Percentiles rank a stretch among this genome's conserved stretches.
Evolutionary conservation across 345 rosid genomes (phyloP).

Genomic region (Gynandropsis gynandra): DNA sequence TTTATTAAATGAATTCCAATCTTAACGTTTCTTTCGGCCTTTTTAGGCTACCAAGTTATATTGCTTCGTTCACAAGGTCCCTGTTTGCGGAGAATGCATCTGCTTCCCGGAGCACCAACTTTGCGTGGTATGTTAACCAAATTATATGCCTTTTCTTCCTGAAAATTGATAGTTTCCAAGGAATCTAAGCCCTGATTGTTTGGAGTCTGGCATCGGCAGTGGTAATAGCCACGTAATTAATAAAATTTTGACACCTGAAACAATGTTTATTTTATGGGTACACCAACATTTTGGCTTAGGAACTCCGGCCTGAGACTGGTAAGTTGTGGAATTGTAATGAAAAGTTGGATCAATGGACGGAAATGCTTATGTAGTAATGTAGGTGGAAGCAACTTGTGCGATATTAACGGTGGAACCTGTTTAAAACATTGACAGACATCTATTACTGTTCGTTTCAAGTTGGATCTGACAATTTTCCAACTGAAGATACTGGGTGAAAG

Average conservation of each 20-base stretch:
- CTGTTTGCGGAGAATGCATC: conserved; percentile 95
- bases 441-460: conserved; percentile 1
- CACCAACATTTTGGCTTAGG: background rate
- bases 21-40: background rate
- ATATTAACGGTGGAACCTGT: background rate
- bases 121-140: conserved; percentile 61
- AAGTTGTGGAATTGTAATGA: background rate
- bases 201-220: conserved; percentile 7
- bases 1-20: conserved; percentile 7
- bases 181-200: conserved; percentile 11
- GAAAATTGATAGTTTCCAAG: background rate
- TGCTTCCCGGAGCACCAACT: conserved; percentile 93
- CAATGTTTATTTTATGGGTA: background rate
- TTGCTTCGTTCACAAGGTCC: conserved; percentile 97
- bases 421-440: background rate
- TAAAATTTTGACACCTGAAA: background rate
- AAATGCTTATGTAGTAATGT: conserved; percentile 5
- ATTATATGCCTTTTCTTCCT: background rate
- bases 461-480: background rate
- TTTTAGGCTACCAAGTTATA: conserved; percentile 92
- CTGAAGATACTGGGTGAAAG: background rate
- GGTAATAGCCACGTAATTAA: background rate
- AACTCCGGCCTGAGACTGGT: too few relatives aligned
- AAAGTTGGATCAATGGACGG: background rate
- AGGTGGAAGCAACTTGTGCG: too few relatives aligned